These are phyloP conservation scores for Fusarium agapanthi DNA, from an alignment of 2,329 filamentous ascomycete genomes.

Conservation along the genomic window DNA sequence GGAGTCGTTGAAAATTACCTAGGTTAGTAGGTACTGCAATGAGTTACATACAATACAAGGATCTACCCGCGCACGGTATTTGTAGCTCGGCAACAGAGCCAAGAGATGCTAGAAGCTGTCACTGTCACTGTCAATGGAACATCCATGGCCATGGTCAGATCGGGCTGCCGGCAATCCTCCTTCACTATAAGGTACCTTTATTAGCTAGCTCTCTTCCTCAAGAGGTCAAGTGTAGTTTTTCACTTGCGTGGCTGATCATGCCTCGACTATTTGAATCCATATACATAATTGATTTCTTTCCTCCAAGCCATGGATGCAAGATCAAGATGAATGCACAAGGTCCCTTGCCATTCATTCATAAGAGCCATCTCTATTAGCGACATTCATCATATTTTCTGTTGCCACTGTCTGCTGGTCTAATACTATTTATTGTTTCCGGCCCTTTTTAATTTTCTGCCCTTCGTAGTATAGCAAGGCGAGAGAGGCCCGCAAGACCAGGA, in stretches of 20 bases:
- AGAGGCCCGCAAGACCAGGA: slow-evolving; percentile 30
- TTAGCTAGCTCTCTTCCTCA: background rate
- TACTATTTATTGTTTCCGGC: slow-evolving; percentile 8
- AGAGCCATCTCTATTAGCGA: background rate
- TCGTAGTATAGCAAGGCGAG: slow-evolving; percentile 26
- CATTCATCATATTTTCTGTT: slow-evolving; percentile 6
- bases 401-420: background rate
- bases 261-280: background rate
- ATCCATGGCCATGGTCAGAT: background rate
- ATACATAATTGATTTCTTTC: background rate
- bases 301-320: background rate
- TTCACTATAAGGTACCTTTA: background rate
- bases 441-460: slow-evolving; percentile 16
- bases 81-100: background rate
- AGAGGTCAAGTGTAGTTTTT: background rate
- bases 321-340: background rate
- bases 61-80: background rate
- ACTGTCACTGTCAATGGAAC: background rate
- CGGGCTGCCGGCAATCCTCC: slow-evolving; percentile 7
- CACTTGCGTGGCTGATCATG: background rate
- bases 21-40: background rate
- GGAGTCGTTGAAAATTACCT: background rate
- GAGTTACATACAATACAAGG: background rate
- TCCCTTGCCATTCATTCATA: background rate
- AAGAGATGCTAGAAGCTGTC: background rate